Percentiles rank a stretch among this genome's conserved stretches.
phyloP scores from a whole-genome alignment of 305 asterid genomes.

The Fraxinus baroniana region DNA sequence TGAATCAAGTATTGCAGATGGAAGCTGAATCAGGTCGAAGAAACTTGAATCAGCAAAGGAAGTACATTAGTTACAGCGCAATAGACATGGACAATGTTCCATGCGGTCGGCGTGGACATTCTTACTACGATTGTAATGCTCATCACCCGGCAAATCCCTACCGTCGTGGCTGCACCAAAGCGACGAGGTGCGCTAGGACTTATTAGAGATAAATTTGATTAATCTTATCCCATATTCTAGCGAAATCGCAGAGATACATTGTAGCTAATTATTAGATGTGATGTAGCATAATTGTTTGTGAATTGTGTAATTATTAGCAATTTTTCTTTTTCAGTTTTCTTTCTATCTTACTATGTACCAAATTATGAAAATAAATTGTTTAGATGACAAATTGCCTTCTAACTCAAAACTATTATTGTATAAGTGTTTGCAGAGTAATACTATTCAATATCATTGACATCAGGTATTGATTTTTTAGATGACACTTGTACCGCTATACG shows the following conservation, averaged over 20 bases:
- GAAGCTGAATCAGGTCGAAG: conserved; percentile 13
- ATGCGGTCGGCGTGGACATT: conserved; percentile 21
- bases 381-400: too few relatives aligned
- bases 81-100: conserved; percentile 10
- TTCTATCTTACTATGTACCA: not conserved
- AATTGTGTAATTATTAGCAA: not conserved
- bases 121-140: conserved; percentile 25
- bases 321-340: not conserved
- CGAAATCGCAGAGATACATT: not conserved
- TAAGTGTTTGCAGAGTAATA: too few relatives aligned
- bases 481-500: too few relatives aligned
- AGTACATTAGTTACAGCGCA: conserved; percentile 23
- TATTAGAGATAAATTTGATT: not conserved
- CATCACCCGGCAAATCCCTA: conserved; percentile 21
- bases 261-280: not conserved
- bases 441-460: too few relatives aligned
- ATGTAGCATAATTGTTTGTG: not conserved
- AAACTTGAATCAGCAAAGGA: not conserved
- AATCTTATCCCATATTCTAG: not conserved
- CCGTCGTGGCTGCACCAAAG: conserved; percentile 19
- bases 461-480: too few relatives aligned
- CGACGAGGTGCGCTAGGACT: conserved; percentile 22
- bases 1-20: not conserved
- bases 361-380: not conserved
- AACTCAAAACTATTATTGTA: too few relatives aligned